Percentiles rank a stretch among this genome's conserved stretches.
Evolutionary conservation across 257 asterid species (phyloP).

Genomic region (Cinchona pubescens): DNA sequence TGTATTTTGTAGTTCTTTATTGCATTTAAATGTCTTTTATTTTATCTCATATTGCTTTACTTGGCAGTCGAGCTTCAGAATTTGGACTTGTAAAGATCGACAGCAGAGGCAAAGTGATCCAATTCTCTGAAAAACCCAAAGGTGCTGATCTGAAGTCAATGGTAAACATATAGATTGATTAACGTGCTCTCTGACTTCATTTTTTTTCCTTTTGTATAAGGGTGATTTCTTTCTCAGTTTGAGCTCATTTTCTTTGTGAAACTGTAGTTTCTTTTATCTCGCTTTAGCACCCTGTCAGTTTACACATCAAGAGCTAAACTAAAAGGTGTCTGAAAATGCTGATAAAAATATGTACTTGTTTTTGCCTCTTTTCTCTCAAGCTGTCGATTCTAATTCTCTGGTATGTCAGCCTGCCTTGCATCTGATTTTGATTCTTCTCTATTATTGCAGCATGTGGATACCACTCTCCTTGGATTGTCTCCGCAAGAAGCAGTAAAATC

Average conservation of each 20-base stretch:
- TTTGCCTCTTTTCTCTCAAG: background rate
- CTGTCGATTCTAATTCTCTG: background rate
- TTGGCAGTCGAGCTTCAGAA: conserved; percentile 81
- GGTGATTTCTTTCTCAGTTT: conserved; percentile 3
- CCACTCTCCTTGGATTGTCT: conserved; percentile 70
- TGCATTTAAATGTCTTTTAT: background rate
- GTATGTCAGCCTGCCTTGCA: background rate
- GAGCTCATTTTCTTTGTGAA: background rate
- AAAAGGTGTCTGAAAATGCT: background rate
- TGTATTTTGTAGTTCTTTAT: background rate
- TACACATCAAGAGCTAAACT: background rate
- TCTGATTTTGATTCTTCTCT: background rate
- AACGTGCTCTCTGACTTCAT: background rate
- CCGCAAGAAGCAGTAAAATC: conserved; percentile 52
- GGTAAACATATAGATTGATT: conserved; percentile 40
- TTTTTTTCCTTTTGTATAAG: background rate
- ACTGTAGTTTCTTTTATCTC: background rate
- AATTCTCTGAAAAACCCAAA: conserved; percentile 84
- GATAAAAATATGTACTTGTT: background rate
- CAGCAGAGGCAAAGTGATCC: conserved; percentile 70
- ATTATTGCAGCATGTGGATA: conserved; percentile 75
- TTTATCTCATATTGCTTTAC: conserved; percentile 11
- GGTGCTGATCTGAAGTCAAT: conserved; percentile 71
- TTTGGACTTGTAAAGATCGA: conserved; percentile 88
- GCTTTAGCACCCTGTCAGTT: background rate